Evolutionary conservation across 345 rosid species (phyloP).

Genomic region (Brassica cretica): DNA sequence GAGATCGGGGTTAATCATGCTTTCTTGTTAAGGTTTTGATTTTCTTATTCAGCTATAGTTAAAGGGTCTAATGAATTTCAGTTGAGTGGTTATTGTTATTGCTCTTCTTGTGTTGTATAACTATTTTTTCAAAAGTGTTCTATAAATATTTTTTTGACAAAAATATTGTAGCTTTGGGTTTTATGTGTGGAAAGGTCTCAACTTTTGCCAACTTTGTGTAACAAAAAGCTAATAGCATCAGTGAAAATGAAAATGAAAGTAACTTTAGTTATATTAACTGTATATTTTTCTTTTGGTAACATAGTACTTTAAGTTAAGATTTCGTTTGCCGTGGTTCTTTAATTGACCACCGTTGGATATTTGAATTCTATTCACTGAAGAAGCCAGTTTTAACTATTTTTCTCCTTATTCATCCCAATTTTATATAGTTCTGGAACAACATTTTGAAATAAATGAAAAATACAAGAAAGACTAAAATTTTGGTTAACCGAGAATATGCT

Average conservation of each 20-base stretch:
- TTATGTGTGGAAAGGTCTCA: neutral
- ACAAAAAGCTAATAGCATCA: neutral
- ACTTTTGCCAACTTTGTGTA: neutral
- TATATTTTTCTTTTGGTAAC: no score
- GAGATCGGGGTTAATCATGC: no score
- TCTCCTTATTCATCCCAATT: no score
- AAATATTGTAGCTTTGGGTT: neutral
- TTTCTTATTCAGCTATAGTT: neutral
- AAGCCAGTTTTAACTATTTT: neutral
- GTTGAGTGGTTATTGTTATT: neutral
- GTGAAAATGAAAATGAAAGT: no score
- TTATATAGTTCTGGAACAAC: no score
- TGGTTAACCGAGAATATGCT: constrained; percentile 20
- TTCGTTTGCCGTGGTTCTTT: no score
- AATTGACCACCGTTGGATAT: no score
- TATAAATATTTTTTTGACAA: no score
- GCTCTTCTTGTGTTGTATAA: no score
- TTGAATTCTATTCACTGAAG: neutral
- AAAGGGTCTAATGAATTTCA: neutral
- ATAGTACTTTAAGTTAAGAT: no score
- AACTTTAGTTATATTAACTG: no score
- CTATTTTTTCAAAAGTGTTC: no score
- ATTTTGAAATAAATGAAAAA: neutral
- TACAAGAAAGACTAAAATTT: neutral
- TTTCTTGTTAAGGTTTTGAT: neutral